Evolutionary conservation across 352 stramenopile species (phyloP), one percentile per base, ranked within the genome.

Genomic region (Pythium grandisporangium): DNA sequence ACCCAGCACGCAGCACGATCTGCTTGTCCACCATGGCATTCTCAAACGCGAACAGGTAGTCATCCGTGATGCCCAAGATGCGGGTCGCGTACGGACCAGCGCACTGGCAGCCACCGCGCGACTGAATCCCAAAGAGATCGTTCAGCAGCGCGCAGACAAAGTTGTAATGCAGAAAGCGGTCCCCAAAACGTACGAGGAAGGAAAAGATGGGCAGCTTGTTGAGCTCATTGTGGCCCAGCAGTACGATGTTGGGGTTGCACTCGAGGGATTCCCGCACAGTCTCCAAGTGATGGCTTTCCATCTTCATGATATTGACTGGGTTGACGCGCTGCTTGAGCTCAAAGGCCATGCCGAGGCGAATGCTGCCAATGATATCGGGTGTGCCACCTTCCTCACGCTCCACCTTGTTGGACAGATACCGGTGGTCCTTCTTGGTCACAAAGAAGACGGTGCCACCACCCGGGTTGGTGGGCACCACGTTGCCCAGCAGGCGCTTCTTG

Each of bases 61-160:
- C 49, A 38, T 78, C 70, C 14, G 63, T 73, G 44, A 98, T 63
- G 20, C 93, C 92, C 6, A 98, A 65, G 16, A 98, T 62, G 5
- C 63, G 58, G 42, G 95, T 85, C 11, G 80, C 85, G 56, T 97
- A 98, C 1, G 92, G 93, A 36, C 95, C 95, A 24, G 93, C 86
- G 36, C 53, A 61, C 46, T 61, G 53, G 37, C 53, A 61, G 19
- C 53, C 53, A 16, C 53, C 53, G 17, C 95, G 68, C 17, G 66
- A 64, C 72, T 98, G 94, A 37, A 98, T 94, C n/a, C 95, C 95
- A 66, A 98, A 98, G 5, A 98, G 58, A 64, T 98, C 95, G 55
- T 97, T 98, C 5, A 98, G 66, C 29, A 98, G 63, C 33, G 91
- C 87, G 45, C 83, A 97, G 7, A 98, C 93, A 58, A 97, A 98